These are phyloP conservation scores for Helicostylum pulchrum DNA, from an alignment of 192 early-diverging fungal genomes.

Conservation along the genomic window DNA sequence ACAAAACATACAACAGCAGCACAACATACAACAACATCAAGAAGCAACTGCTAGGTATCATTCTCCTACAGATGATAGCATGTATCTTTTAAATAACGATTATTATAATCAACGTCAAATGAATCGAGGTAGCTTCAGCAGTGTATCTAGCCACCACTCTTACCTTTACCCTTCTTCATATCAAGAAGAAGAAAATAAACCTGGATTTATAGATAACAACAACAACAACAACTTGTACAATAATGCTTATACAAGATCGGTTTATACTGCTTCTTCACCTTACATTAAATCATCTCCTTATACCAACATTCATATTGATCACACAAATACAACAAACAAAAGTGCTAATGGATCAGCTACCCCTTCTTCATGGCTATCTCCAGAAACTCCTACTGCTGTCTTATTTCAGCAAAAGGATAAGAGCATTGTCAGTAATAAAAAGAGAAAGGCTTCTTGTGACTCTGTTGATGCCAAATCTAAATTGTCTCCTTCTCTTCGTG, in stretches of 20 bases:
- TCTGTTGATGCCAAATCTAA: neutral
- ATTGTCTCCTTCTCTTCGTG: too few species aligned
- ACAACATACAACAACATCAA: too few species aligned
- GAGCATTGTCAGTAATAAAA: neutral
- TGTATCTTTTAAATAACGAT: too few species aligned
- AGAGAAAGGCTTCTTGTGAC: neutral
- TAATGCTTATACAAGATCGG: too few species aligned
- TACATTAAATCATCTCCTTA: neutral
- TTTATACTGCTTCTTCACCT: slow-evolving; percentile 5
- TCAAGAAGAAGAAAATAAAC: slow-evolving; percentile 10
- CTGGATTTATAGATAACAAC: neutral
- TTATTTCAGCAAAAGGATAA: too few species aligned
- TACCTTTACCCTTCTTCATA: slow-evolving; percentile 3
- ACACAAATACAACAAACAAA: neutral
- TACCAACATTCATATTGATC: slow-evolving; percentile 7
- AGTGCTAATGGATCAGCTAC: neutral
- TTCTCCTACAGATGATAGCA: too few species aligned
- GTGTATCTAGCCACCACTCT: slow-evolving; percentile 11
- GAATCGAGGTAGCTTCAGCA: slow-evolving; percentile 11
- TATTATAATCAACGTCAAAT: too few species aligned
- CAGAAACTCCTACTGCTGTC: slow-evolving; percentile 1
- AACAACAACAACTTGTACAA: neutral
- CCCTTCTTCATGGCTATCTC: slow-evolving; percentile 13
- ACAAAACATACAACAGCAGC: too few species aligned
- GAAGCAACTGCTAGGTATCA: too few species aligned